These are phyloP conservation scores for Calocybe gangraenosa DNA, from an alignment of 768 basidiomycete species.

Conservation along the genomic window DNA sequence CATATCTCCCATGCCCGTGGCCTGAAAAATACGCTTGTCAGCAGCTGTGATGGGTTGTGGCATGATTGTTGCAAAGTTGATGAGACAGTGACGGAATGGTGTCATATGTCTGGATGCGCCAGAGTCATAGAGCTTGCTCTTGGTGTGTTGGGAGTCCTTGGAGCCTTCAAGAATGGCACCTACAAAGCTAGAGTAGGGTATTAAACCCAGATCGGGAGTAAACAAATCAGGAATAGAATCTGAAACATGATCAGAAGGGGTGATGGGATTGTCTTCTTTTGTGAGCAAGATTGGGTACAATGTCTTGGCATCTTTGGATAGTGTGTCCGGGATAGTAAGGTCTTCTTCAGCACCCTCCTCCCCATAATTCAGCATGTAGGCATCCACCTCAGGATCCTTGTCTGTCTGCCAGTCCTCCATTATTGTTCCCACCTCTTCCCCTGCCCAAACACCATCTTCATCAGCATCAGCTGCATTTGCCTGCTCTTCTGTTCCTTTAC, in stretches of 20 bases:
- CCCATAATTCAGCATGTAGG: neutral
- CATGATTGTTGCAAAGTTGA: slow-evolving; percentile 22
- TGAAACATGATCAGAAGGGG: too few species aligned
- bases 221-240: too few species aligned
- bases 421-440: slow-evolving; percentile 8
- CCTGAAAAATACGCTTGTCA: slow-evolving; percentile 24
- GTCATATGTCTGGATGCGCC: slow-evolving; percentile 33
- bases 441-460: slow-evolving; percentile 8
- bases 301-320: too few species aligned
- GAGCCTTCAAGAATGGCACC: slow-evolving; percentile 5
- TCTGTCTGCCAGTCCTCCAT: slow-evolving; percentile 6
- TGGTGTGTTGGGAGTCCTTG: slow-evolving; percentile 2
- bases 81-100: slow-evolving; percentile 25
- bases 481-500: slow-evolving; percentile 7
- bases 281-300: too few species aligned
- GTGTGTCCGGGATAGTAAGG: slow-evolving; percentile 1
- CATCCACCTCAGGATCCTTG: neutral
- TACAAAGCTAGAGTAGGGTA: too few species aligned
- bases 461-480: neutral
- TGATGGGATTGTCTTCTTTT: too few species aligned
- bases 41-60: slow-evolving; percentile 26
- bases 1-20: slow-evolving; percentile 28
- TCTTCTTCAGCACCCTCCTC: neutral
- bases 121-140: slow-evolving; percentile 31
- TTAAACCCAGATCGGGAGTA: too few species aligned